Conservation (phyloP, 2,329 filamentous ascomycete species). For the Fusarium bactridioides region DNA sequence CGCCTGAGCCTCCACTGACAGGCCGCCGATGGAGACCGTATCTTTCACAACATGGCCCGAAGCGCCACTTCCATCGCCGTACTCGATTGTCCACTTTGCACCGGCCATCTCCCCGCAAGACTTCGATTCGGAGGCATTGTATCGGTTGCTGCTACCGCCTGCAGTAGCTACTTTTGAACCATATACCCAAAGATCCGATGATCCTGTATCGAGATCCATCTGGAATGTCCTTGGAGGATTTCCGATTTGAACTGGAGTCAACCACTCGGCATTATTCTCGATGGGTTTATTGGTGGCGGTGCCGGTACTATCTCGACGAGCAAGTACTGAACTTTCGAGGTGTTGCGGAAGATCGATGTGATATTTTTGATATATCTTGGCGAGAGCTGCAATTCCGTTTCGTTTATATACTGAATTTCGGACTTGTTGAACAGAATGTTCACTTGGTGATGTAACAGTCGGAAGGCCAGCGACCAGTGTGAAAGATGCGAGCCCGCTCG, state of each 20-base stretch:
- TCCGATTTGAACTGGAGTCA: constrained; percentile 52
- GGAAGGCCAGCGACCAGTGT: constrained; percentile 19
- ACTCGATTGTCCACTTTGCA: constrained; percentile 52
- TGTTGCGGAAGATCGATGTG: constrained; percentile 43
- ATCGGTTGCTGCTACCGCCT: constrained; percentile 49
- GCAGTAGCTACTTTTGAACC: constrained; percentile 53
- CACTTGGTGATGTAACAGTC: not conserved
- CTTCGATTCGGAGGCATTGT: constrained; percentile 49
- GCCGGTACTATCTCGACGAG: constrained; percentile 40
- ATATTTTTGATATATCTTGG: constrained; percentile 49
- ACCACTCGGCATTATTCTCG: constrained; percentile 48
- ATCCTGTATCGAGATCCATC: constrained; percentile 57
- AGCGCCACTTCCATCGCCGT: constrained; percentile 56
- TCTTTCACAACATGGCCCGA: constrained; percentile 55
- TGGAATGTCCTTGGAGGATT: constrained; percentile 53
- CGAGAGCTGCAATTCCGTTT: constrained; percentile 46
- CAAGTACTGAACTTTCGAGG: constrained; percentile 31
- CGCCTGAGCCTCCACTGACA: constrained; percentile 51
- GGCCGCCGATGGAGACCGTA: constrained; percentile 52
- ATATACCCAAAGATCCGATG: constrained; percentile 59
- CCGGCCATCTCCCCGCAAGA: constrained; percentile 49
- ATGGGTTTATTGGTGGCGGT: constrained; percentile 42
- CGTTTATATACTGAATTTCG: constrained; percentile 47
- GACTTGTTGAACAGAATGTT: constrained; percentile 47
- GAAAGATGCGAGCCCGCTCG: constrained; percentile 18